Base-by-base conservation (phyloP, 305 asterid genomes). In the Rubia occidens region DNA sequence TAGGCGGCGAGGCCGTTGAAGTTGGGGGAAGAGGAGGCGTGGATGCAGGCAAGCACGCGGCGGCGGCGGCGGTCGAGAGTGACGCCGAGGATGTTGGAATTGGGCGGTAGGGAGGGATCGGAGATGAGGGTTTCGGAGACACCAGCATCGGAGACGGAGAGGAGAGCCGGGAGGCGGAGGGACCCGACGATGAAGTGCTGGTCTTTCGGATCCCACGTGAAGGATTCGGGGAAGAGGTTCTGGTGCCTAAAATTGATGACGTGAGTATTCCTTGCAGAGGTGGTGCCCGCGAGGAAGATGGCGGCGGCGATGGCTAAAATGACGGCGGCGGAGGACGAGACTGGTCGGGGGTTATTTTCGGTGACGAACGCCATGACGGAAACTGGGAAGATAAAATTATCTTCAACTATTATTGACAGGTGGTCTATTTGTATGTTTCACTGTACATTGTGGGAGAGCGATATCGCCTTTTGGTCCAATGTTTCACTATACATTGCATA, bases 161-260 rank as follows among this genome's bases (percentile, higher is more conserved):
- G 73, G 71, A 89, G 68, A 68, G 71, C 78, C 5, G 76, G 83
- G 66, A 71, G 82, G 76, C 86, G 91, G 69, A 86, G 83, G 17
- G 96, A 88, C 72, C 87, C 91, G 66, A 75, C 82, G 70, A 92
- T 72, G 85, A 92, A 92, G 86, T 89, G 98, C n/a, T 92, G 91
- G 63, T 83, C 83, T 54, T 76, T 80, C 0, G 85, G 87, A 63
- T 93, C 98, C 95, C 95, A 93, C 10, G 79, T 32, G 86, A 90
- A 81, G 76, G 96, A 88, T 53, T 80, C 83, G 9, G 97, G 98
- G 73, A 78, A 86, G 72, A 90, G 94, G 45, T 87, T 80, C 0
- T 79, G 80, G 69, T 85, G 87, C 51, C 83, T 82, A 88, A 93
- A 83, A 59, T 79, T 82, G 94, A 93, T 87, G 81, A 73, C 73